Evolutionary conservation across 1,284 basidiomycete species (phyloP).

Genomic region (Pisolithus thermaeus): DNA sequence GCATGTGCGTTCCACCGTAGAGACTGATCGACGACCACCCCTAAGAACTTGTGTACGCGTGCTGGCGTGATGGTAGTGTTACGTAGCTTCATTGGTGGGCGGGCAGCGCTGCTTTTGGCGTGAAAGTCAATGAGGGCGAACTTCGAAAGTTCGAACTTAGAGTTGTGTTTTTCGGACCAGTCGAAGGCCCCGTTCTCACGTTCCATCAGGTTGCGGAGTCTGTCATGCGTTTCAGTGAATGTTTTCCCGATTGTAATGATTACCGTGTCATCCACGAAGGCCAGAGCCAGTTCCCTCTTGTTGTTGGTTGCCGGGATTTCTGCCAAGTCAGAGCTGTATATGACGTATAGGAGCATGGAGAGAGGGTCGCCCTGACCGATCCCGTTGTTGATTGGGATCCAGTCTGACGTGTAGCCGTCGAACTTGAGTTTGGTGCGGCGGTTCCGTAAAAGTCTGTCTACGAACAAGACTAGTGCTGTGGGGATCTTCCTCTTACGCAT

Average conservation of each 20-base stretch:
- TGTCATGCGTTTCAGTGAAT: not conserved
- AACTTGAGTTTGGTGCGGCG: constrained; percentile 10
- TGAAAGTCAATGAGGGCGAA: too few relatives aligned
- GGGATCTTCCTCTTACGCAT: constrained; percentile 15
- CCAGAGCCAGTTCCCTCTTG: not conserved
- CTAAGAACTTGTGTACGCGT: too few relatives aligned
- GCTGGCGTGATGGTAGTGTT: too few relatives aligned
- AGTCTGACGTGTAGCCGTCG: constrained; percentile 11
- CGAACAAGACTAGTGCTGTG: constrained; percentile 7
- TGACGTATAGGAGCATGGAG: constrained; percentile 9
- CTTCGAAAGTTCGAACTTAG: too few relatives aligned
- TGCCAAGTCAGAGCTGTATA: not conserved
- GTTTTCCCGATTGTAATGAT: constrained; percentile 1
- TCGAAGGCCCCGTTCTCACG: too few relatives aligned
- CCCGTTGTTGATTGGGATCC: constrained; percentile 5
- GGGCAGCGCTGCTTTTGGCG: too few relatives aligned
- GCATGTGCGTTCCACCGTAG: too few relatives aligned
- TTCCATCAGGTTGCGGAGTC: too few relatives aligned
- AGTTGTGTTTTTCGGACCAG: too few relatives aligned
- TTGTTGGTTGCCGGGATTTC: not conserved
- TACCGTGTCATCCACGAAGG: constrained; percentile 6
- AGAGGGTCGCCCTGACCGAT: constrained; percentile 15
- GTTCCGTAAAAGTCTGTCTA: constrained; percentile 5
- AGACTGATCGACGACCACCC: too few relatives aligned
- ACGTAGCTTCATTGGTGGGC: too few relatives aligned